A percentile compares a stretch with the other conserved stretches of the same genome.
phyloP scores from a whole-genome alignment of 2,329 filamentous ascomycete genomes.

The Hypomyces rosellus region DNA sequence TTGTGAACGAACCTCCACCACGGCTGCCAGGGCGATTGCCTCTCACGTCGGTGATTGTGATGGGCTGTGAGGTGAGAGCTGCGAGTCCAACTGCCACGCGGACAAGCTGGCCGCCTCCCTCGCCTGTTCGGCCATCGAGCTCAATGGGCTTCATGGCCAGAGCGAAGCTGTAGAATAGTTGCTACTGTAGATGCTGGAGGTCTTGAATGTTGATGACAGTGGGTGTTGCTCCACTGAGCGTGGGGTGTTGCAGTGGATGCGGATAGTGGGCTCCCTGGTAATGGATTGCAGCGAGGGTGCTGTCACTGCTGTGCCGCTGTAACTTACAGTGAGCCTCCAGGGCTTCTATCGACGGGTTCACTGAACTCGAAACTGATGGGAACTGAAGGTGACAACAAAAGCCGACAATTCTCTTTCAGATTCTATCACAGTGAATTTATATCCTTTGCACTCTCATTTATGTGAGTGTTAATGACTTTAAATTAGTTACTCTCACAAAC shows the following conservation, averaged over 20 bases:
- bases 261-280: no score
- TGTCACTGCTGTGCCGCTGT: no score
- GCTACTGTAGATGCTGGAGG: not conserved
- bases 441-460: no score
- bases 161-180: not conserved
- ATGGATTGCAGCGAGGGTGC: no score
- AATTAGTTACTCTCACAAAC: not conserved
- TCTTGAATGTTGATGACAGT: not conserved
- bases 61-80: conserved; percentile 46
- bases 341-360: no score
- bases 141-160: conserved; percentile 31
- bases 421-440: no score
- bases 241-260: no score
- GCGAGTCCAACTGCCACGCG: conserved; percentile 50
- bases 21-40: conserved; percentile 40
- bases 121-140: conserved; percentile 51
- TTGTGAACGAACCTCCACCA: conserved; percentile 21
- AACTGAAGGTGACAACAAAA: not conserved
- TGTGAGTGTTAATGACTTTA: not conserved
- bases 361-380: no score
- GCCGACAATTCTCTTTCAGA: not conserved
- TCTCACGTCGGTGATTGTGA: conserved; percentile 49
- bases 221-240: not conserved
- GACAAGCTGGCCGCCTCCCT: conserved; percentile 57
- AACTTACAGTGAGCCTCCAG: no score